These are phyloP conservation scores for Talaromyces wortmannii DNA, from an alignment of 495 filamentous ascomycete genomes.

Conservation along the genomic window DNA sequence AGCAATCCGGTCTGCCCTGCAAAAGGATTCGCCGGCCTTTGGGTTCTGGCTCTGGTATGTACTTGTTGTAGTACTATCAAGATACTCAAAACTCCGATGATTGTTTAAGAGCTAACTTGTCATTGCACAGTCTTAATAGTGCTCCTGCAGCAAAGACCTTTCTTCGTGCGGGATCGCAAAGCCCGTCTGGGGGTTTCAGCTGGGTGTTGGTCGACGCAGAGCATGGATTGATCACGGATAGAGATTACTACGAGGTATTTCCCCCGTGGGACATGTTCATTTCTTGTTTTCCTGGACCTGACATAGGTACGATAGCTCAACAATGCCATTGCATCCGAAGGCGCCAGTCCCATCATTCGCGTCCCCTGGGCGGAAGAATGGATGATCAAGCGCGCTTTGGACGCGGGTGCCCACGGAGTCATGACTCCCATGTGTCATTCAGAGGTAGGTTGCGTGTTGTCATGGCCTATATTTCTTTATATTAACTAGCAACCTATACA, in stretches of 20 bases:
- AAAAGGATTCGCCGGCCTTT: conserved; percentile 1
- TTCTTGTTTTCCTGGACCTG: neutral
- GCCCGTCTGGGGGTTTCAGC: conserved; percentile 20
- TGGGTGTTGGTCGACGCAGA: conserved; percentile 79
- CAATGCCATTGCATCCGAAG: conserved; percentile 55
- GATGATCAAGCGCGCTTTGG: conserved; percentile 72
- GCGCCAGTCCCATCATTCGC: conserved; percentile 60
- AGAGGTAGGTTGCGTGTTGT: conserved; percentile 13
- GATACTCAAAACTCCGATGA: neutral
- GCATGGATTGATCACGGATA: conserved; percentile 58
- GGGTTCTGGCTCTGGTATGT: conserved; percentile 9
- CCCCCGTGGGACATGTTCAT: too few species aligned
- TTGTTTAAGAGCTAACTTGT: neutral
- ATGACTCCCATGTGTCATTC: conserved; percentile 34
- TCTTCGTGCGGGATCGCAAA: conserved; percentile 19
- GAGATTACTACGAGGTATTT: conserved; percentile 26
- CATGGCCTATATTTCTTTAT: neutral
- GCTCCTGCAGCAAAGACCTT: conserved; percentile 25
- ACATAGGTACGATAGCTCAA: conserved; percentile 9
- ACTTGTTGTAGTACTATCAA: neutral
- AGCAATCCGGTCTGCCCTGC: neutral
- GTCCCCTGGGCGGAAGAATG: conserved; percentile 58
- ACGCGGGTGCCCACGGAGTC: conserved; percentile 62
- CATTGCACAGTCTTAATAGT: conserved; percentile 19
- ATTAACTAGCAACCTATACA: neutral